Conservation (phyloP, 345 rosid species). For the Acer negundo region DNA sequence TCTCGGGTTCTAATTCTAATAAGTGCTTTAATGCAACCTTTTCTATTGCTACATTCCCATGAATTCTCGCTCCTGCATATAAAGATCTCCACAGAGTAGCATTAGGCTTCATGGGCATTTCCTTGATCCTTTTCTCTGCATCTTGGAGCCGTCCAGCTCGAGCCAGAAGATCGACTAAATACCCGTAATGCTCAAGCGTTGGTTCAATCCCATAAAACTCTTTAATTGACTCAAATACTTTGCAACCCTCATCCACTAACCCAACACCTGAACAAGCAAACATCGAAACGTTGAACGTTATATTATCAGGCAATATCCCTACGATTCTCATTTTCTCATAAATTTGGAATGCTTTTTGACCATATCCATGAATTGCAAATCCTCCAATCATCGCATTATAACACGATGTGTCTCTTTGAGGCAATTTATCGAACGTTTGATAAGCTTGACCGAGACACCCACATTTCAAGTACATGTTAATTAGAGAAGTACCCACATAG, state of each 20-base stretch:
- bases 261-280: constrained; percentile 71
- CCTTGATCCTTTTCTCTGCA: constrained; percentile 47
- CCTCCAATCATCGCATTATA: constrained; percentile 69
- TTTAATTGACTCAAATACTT: constrained; percentile 52
- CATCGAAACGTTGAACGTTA: constrained; percentile 53
- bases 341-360: constrained; percentile 43
- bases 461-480: constrained; percentile 44
- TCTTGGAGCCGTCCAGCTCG: constrained; percentile 56
- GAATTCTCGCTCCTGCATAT: constrained; percentile 60
- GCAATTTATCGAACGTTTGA: constrained; percentile 54
- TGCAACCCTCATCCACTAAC: constrained; percentile 46
- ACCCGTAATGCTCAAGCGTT: constrained; percentile 65
- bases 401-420: constrained; percentile 40
- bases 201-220: constrained; percentile 45
- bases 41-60: constrained; percentile 51
- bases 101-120: constrained; percentile 68
- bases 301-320: constrained; percentile 52
- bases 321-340: constrained; percentile 37
- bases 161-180: constrained; percentile 64
- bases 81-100: constrained; percentile 69
- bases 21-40: constrained; percentile 51
- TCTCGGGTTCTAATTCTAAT: constrained; percentile 48
- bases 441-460: constrained; percentile 44
- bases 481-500: constrained; percentile 56
- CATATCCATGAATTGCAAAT: constrained; percentile 52